phyloP scores from a whole-genome alignment of 2,329 filamentous ascomycete genomes.

The Penicillium sclerotiorum region DNA sequence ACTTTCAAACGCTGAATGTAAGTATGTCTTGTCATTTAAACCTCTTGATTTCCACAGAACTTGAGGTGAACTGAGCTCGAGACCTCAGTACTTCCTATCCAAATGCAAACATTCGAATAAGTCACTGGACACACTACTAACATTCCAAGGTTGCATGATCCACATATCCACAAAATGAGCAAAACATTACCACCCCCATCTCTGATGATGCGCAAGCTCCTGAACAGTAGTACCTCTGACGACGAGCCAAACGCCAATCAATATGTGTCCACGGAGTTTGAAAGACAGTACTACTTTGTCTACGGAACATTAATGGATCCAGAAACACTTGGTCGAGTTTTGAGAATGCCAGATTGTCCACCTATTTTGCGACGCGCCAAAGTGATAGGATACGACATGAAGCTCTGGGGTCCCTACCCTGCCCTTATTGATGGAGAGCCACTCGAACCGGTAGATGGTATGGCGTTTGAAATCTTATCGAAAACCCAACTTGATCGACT shows the following conservation, averaged over 20 bases:
- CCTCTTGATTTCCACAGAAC: no score
- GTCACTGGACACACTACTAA: constrained; percentile 2
- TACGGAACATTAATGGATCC: constrained; percentile 16
- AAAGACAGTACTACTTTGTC: constrained; percentile 9
- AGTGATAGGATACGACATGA: constrained; percentile 10
- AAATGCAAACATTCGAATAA: constrained; percentile 4
- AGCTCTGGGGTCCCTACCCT: constrained; percentile 14
- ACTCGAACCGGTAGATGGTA: constrained; percentile 4
- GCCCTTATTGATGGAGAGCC: constrained; percentile 10
- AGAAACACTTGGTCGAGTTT: constrained; percentile 8
- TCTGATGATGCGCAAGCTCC: constrained; percentile 4
- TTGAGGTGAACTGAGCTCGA: no score
- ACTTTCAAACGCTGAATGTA: no score
- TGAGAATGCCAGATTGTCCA: neutral
- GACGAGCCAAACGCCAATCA: neutral
- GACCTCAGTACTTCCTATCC: no score
- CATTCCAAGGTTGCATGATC: neutral
- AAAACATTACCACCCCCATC: constrained; percentile 1
- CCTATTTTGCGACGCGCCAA: constrained; percentile 7
- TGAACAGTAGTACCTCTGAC: neutral
- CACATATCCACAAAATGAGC: constrained; percentile 1
- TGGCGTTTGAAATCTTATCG: constrained; percentile 12
- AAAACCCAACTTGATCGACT: constrained; percentile 15
- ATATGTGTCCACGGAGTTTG: neutral
- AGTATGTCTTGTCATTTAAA: no score